Evolutionary conservation across 441 rosid genomes (phyloP), one percentile per base, ranked within the genome.

Genomic region (Raphanus hybrid): DNA sequence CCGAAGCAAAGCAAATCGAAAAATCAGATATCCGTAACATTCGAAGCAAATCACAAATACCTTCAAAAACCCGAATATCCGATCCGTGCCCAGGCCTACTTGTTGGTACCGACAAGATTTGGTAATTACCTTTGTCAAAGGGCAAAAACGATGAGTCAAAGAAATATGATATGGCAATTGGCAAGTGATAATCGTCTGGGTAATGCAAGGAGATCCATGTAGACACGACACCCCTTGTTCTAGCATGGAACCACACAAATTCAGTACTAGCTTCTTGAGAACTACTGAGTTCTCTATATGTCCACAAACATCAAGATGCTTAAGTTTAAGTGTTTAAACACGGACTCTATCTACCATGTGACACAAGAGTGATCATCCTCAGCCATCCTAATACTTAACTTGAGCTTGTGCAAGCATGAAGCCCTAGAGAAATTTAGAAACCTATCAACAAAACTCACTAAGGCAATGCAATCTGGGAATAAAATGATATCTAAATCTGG

Each of bases 81-180:
- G n/a, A n/a, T n/a, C n/a, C n/a, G n/a, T n/a, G n/a, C n/a, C n/a
- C n/a, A n/a, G n/a, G n/a, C n/a, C n/a, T 16, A 16, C 18, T 16
- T 16, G 18, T 16, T 64, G 77, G 57, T 64, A 48, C 55, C 55
- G 16, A 48, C 16, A 48, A 48, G 16, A 48, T 12, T 48, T 48
- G 55, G 55, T 48, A 48, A 48, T 48, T 48, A 48, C 55, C 55
- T 12, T 48, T 4, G 55, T n/a, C 16, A 48, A 12, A 48, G 55
- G 55, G 55, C 55, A 48, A 48, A 16, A 48, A 48, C 55, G n/a
- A n/a, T 48, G 55, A 48, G 55, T 48, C 16, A 12, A n/a, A 1
- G 18, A 16, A 16, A 54, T 52, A 48, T 50, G 18, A 50, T 14
- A 5, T 2, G 59, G 10, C 9, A 14, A 14, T 1, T 2, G 57